A percentile compares a stretch with the other conserved stretches of the same genome.
Evolutionary conservation across 164 flowering plant genomes (phyloP).

Genomic region (Pachysandra terminalis): DNA sequence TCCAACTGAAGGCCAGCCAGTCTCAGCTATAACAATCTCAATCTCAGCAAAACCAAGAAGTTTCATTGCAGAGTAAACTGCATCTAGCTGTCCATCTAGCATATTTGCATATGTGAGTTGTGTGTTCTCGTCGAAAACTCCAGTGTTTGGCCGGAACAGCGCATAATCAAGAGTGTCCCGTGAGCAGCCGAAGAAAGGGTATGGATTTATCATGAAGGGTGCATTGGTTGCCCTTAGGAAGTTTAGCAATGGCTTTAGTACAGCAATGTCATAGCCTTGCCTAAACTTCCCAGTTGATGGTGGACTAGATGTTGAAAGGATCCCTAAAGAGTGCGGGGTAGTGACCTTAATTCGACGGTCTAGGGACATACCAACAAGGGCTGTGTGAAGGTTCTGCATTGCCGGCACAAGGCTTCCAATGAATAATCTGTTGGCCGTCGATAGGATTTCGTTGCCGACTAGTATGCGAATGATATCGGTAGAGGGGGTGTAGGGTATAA

Average conservation of each 20-base stretch:
- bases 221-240: slow-evolving; percentile 59
- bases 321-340: slow-evolving; percentile 77
- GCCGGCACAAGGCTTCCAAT: slow-evolving; percentile 64
- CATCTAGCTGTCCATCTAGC: slow-evolving; percentile 80
- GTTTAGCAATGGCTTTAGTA: slow-evolving; percentile 56
- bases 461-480: slow-evolving; percentile 64
- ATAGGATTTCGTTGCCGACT: slow-evolving; percentile 76
- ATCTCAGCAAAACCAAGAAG: slow-evolving; percentile 47
- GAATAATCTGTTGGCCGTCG: slow-evolving; percentile 45
- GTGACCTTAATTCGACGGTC: slow-evolving; percentile 59
- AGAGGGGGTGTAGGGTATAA: slow-evolving; percentile 49
- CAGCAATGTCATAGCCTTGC: slow-evolving; percentile 57
- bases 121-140: slow-evolving; percentile 50
- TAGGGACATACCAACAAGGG: slow-evolving; percentile 45
- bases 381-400: slow-evolving; percentile 67
- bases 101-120: slow-evolving; percentile 53
- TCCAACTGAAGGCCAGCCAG: slow-evolving; percentile 75
- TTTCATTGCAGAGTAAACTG: slow-evolving; percentile 58
- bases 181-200: slow-evolving; percentile 69
- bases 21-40: slow-evolving; percentile 74
- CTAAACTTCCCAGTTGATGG: slow-evolving; percentile 70
- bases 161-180: slow-evolving; percentile 55
- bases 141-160: slow-evolving; percentile 56
- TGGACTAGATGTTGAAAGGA: slow-evolving; percentile 62
- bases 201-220: slow-evolving; percentile 76